phyloP scores from a whole-genome alignment of 1,139 yeast genomes.

The Yamadazyma sp. region DNA sequence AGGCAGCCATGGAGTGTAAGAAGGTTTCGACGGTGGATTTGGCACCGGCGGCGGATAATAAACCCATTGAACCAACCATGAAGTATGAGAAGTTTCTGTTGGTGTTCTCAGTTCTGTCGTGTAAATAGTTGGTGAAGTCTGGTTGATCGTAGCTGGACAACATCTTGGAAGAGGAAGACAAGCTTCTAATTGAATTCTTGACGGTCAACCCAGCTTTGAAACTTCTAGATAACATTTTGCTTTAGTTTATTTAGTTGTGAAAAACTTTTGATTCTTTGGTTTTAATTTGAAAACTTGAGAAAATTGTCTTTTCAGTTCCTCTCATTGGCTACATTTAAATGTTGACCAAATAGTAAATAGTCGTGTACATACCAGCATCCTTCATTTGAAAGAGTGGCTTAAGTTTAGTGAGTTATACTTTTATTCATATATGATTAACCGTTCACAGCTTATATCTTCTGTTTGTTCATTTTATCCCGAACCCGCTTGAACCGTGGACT shows the following conservation, averaged over 20 bases:
- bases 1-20: slow-evolving; percentile 91
- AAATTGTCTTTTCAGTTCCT: slow-evolving; percentile 16
- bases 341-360: neutral
- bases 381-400: neutral
- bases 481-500: slow-evolving; percentile 78
- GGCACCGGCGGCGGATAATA: slow-evolving; percentile 94
- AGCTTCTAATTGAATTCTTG: slow-evolving; percentile 27
- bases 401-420: too few species aligned
- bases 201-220: slow-evolving; percentile 47
- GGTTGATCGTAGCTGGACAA: slow-evolving; percentile 88
- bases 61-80: slow-evolving; percentile 97
- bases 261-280: slow-evolving; percentile 9
- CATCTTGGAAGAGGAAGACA: slow-evolving; percentile 49
- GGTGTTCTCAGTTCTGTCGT: slow-evolving; percentile 69
- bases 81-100: slow-evolving; percentile 89
- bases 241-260: slow-evolving; percentile 6
- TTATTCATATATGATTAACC: too few species aligned
- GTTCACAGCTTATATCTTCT: too few species aligned
- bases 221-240: slow-evolving; percentile 21
- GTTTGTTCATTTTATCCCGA: slow-evolving; percentile 59
- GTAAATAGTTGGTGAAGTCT: slow-evolving; percentile 81
- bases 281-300: slow-evolving; percentile 13
- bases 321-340: slow-evolving; percentile 11
- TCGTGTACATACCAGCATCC: slow-evolving; percentile 2
- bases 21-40: slow-evolving; percentile 97